Conservation (phyloP, 129 eudicot genomes). For the Tanacetum coccineum region DNA sequence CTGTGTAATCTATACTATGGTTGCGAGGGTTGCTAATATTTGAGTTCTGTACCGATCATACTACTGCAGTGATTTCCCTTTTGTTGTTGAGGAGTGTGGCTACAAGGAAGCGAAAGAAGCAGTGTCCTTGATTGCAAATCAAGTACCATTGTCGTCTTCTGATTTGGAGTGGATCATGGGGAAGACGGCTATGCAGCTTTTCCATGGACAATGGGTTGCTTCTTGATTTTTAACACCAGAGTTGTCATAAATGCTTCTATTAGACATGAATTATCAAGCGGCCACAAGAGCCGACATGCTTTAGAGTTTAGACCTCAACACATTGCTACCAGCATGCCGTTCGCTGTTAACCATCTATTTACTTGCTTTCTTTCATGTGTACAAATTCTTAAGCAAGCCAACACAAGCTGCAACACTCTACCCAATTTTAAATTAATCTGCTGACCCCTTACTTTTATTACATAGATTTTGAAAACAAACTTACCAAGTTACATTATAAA, state of each 20-base stretch:
- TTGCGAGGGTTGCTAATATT: not conserved
- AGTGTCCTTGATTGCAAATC: constrained; percentile 37
- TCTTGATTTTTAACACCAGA: constrained; percentile 19
- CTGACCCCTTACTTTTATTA: no score
- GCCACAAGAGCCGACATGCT: constrained; percentile 2
- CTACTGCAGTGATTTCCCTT: constrained; percentile 78
- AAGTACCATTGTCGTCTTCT: constrained; percentile 48
- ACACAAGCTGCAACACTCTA: not conserved
- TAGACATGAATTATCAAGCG: not conserved
- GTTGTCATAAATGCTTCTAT: not conserved
- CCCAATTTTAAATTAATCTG: not conserved
- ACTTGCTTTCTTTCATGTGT: not conserved
- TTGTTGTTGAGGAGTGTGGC: constrained; percentile 78
- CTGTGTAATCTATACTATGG: not conserved
- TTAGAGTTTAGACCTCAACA: not conserved
- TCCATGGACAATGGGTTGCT: constrained; percentile 36
- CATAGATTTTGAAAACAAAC: no score
- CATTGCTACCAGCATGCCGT: not conserved
- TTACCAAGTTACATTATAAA: no score
- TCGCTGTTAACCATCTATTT: not conserved
- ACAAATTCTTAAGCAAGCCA: not conserved
- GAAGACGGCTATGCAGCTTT: constrained; percentile 49
- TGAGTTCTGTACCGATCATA: not conserved
- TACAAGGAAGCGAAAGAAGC: constrained; percentile 72
- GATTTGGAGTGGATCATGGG: constrained; percentile 89